Conservation (phyloP, 371 early-diverging fungal species). For the Lichtheimia hyalospora region DNA sequence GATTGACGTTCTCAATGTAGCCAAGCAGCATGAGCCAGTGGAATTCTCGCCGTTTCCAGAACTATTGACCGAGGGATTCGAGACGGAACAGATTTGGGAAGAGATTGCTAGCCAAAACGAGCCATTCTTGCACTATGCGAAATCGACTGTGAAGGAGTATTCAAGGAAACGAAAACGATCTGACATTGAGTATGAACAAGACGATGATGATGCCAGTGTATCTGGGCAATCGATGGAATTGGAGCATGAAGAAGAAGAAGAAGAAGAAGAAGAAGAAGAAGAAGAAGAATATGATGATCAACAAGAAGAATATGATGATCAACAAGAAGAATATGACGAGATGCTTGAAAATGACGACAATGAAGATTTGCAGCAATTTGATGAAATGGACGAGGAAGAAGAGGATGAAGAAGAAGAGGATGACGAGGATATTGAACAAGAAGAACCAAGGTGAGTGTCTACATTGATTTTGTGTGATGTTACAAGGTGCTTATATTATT, state of each 20-base stretch:
- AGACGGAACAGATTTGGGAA: slow-evolving; percentile 92
- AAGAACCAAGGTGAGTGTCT: slow-evolving; percentile 2
- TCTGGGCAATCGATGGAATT: slow-evolving; percentile 28
- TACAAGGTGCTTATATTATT: neutral
- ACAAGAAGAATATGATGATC: slow-evolving; percentile 17
- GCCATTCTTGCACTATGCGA: slow-evolving; percentile 72
- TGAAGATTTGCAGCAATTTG: neutral
- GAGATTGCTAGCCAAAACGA: slow-evolving; percentile 84
- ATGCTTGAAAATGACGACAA: slow-evolving; percentile 20
- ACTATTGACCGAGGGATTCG: slow-evolving; percentile 76
- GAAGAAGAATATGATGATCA: slow-evolving; percentile 14
- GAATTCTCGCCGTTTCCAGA: slow-evolving; percentile 57
- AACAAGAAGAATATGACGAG: slow-evolving; percentile 29
- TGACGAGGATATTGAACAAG: slow-evolving; percentile 6
- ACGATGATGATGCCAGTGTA: slow-evolving; percentile 26
- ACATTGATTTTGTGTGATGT: neutral
- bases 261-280: slow-evolving; percentile 13
- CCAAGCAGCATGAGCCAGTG: slow-evolving; percentile 45
- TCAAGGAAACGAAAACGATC: slow-evolving; percentile 13
- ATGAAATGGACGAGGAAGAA: slow-evolving; percentile 6
- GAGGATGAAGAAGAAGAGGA: slow-evolving; percentile 4
- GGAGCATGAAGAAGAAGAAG: slow-evolving; percentile 22
- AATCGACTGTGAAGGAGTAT: slow-evolving; percentile 39
- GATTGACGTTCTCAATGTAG: slow-evolving; percentile 19
- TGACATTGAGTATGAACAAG: slow-evolving; percentile 17